Percentiles rank a stretch among this genome's conserved stretches.
phyloP scores from a whole-genome alignment of 805 yeast genomes.

The Candida vartiovaarae region DNA sequence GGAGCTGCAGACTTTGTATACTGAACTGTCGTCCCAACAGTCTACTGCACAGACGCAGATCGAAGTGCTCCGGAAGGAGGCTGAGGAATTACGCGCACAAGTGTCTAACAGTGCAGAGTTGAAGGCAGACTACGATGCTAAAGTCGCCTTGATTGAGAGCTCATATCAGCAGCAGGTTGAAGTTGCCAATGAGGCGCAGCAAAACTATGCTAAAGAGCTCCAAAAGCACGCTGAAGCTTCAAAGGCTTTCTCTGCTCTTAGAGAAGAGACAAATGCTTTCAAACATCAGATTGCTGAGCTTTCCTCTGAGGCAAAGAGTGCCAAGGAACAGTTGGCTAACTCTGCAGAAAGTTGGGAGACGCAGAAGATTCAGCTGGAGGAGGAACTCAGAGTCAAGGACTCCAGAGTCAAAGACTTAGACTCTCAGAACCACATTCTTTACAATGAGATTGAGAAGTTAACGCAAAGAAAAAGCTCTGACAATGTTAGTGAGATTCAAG shows the following conservation, averaged over 20 bases:
- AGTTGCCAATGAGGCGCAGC: constrained; percentile 42
- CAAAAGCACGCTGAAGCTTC: constrained; percentile 47
- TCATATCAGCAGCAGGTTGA: constrained; percentile 39
- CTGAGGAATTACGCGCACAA: constrained; percentile 14
- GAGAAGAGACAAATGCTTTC: constrained; percentile 29
- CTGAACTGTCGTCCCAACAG: constrained; percentile 25
- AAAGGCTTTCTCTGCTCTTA: constrained; percentile 32
- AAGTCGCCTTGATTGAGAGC: constrained; percentile 24
- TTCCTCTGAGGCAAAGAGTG: constrained; percentile 23
- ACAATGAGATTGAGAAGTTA: constrained; percentile 55
- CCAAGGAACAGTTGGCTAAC: constrained; percentile 26
- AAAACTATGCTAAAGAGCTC: constrained; percentile 49
- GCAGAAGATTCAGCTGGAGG: constrained; percentile 36
- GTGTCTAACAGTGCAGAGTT: constrained; percentile 20
- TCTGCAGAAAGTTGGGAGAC: constrained; percentile 40
- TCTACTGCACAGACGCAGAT: constrained; percentile 18
- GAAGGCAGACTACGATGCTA: constrained; percentile 25
- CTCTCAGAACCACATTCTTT: constrained; percentile 60
- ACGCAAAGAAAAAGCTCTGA: constrained; percentile 13
- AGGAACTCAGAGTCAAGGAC: constrained; percentile 39
- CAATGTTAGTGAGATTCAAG: background rate
- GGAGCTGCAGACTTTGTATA: constrained; percentile 24
- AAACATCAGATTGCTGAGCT: constrained; percentile 23
- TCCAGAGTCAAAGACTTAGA: constrained; percentile 47
- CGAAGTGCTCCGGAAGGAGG: constrained; percentile 12